phyloP scores from a whole-genome alignment of 495 filamentous ascomycete genomes.

The Penicillium cataractarum region DNA sequence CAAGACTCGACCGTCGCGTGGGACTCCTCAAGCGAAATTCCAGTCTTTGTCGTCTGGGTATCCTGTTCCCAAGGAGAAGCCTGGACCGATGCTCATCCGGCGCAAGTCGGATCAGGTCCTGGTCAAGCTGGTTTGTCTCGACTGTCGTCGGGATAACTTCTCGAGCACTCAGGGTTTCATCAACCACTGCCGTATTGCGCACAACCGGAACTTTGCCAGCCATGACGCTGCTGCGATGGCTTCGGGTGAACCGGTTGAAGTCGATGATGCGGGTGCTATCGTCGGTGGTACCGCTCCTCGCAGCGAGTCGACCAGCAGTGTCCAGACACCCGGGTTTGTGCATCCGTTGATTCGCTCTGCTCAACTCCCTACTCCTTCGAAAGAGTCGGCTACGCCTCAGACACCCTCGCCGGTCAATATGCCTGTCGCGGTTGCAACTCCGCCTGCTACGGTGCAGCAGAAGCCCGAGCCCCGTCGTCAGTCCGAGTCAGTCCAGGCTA shows the following conservation, averaged over 20 bases:
- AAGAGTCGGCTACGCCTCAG: slow-evolving; percentile 43
- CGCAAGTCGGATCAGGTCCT: slow-evolving; percentile 61
- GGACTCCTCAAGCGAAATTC: slow-evolving; percentile 61
- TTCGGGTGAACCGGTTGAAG: slow-evolving; percentile 80
- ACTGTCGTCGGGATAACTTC: slow-evolving; percentile 88
- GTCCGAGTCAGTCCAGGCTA: slow-evolving; percentile 19
- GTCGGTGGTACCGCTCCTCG: slow-evolving; percentile 45
- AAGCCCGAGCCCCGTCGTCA: slow-evolving; percentile 15
- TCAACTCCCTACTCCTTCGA: slow-evolving; percentile 54
- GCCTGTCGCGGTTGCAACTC: slow-evolving; percentile 36
- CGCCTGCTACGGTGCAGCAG: slow-evolving; percentile 26
- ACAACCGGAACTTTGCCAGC: slow-evolving; percentile 86
- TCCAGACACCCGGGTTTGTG: slow-evolving; percentile 56
- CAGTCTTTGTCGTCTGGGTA: slow-evolving; percentile 75
- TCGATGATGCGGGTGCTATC: slow-evolving; percentile 61
- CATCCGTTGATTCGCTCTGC: slow-evolving; percentile 71
- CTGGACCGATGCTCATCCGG: slow-evolving; percentile 62
- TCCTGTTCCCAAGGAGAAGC: slow-evolving; percentile 67
- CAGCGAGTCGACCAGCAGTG: slow-evolving; percentile 42
- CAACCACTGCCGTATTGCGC: slow-evolving; percentile 96
- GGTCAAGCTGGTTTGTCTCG: slow-evolving; percentile 84
- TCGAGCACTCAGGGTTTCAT: slow-evolving; percentile 96
- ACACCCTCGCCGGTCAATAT: slow-evolving; percentile 23
- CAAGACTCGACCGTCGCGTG: slow-evolving; percentile 65
- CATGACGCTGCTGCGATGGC: slow-evolving; percentile 93